phyloP scores from a whole-genome alignment of 805 yeast genomes.

The Candida berthetii region DNA sequence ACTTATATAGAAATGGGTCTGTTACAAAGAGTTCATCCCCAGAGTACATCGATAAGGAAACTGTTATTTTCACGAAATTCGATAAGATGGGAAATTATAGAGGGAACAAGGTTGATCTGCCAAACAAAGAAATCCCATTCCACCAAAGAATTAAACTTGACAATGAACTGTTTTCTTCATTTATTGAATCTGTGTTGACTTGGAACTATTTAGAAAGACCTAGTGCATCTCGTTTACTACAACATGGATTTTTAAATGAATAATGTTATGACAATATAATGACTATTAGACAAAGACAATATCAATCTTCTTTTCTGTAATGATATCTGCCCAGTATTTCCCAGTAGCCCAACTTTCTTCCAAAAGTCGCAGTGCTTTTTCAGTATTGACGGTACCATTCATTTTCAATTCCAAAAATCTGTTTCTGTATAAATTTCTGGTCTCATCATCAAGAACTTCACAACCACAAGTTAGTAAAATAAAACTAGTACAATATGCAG shows the following conservation, averaged over 20 bases:
- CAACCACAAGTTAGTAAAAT: conserved; percentile 50
- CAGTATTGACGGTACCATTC: conserved; percentile 27
- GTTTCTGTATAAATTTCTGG: conserved; percentile 26
- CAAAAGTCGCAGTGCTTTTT: conserved; percentile 30
- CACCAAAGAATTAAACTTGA: conserved; percentile 2
- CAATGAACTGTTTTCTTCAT: conserved; percentile 16
- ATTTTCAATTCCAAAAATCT: conserved; percentile 30
- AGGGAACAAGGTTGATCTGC: conserved; percentile 9
- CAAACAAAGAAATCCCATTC: conserved; percentile 1
- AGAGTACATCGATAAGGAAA: conserved; percentile 14
- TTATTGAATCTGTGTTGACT: conserved; percentile 22
- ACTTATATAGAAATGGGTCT: conserved; percentile 28
- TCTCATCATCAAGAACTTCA: conserved; percentile 33
- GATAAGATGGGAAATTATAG: conserved; percentile 21
- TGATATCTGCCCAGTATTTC: conserved; percentile 45
- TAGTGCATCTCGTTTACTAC: conserved; percentile 41
- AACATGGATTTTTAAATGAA: conserved; percentile 41
- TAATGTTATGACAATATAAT: neutral
- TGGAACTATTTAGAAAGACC: conserved; percentile 53
- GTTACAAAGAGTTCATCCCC: conserved; percentile 12
- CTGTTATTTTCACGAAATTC: conserved; percentile 33
- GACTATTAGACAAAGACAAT: conserved; percentile 35
- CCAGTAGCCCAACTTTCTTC: conserved; percentile 46
- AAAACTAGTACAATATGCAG: conserved; percentile 46
- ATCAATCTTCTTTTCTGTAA: conserved; percentile 35